Conservation (phyloP, 139 green algal genomes). For the Astrephomene gubernaculifera region DNA sequence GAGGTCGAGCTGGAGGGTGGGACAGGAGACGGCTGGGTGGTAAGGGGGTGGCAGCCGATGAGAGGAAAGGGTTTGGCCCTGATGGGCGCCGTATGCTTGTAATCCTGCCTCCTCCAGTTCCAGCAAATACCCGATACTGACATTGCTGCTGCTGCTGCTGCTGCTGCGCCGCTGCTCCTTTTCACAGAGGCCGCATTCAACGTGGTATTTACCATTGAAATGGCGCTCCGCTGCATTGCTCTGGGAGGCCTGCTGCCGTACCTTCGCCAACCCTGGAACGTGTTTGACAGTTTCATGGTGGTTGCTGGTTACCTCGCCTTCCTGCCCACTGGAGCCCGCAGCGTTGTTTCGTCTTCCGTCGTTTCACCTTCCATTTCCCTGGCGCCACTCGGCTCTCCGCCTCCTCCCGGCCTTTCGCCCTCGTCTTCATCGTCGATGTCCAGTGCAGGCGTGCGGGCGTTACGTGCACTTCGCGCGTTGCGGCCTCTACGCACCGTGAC, state of each 20-base stretch:
- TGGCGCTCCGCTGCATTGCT: conserved; percentile 64
- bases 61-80: too few species aligned
- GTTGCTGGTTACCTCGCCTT: conserved; percentile 56
- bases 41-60: too few species aligned
- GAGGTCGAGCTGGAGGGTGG: too few species aligned
- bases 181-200: conserved; percentile 74
- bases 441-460: conserved; percentile 53
- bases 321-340: conserved; percentile 52
- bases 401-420: too few species aligned
- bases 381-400: too few species aligned
- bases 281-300: conserved; percentile 81
- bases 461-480: conserved; percentile 73
- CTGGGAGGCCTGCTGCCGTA: conserved; percentile 58
- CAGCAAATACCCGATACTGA: too few species aligned
- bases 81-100: too few species aligned
- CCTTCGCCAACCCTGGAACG: conserved; percentile 72
- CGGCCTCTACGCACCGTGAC: conserved; percentile 81
- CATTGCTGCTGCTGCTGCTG: not conserved
- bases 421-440: too few species aligned
- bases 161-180: not conserved
- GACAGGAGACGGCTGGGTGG: too few species aligned
- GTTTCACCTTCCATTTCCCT: too few species aligned
- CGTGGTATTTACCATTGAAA: conserved; percentile 73
- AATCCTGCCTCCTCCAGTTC: too few species aligned
- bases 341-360: too few species aligned